Base-by-base conservation (phyloP, 768 basidiomycete species). In the Russula abietina region DNA sequence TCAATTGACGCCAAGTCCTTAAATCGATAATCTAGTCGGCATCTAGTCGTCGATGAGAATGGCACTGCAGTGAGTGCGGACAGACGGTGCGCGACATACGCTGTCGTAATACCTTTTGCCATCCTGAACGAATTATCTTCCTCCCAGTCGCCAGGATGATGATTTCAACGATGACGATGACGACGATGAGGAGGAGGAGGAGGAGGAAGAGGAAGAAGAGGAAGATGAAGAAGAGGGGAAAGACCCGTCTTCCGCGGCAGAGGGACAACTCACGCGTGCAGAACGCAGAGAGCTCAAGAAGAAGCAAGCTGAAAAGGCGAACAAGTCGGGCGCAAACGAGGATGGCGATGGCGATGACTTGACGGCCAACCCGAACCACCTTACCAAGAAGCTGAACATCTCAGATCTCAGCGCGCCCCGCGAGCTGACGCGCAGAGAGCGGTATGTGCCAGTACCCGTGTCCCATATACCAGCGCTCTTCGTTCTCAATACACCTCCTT, bases 231-330 rank as follows among this genome's bases (percentile, higher is more conserved):
- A 67, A 4, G 73, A 67, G 4, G 69, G 66, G n/a, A 68, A 66
- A 6, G 72, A 73, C 12, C 71, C 67, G 7, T 9, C 11, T 11
- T 66, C 73, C 5, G 71, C 68, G 52, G 66, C 51, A 22, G 73
- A 48, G 56, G 66, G 79, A 68, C 81, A 89, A 71, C 76, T 93
- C 57, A 79, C 81, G 16, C 85, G 93, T 39, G 75, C 81, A 0
- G 86, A 95, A 73, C 79, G 90, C 62, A 83, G 82, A 66, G 93
- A 88, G 33, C 73, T 89, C 70, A 94, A 94, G 83, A 93, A 89
- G 81, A 87, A 89, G 71, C 85, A 88, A 70, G 59, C 55, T 0
- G 67, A 64, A 79, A 80, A 26, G 77, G 79, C 57, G 78, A 81
- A 77, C 71, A 70, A 76, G 65, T 72, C 62, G 12, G 48, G 24